These are phyloP conservation scores for Sarocladiaceae sp. DNA, from an alignment of 2,329 filamentous ascomycete genomes.

Conservation along the genomic window DNA sequence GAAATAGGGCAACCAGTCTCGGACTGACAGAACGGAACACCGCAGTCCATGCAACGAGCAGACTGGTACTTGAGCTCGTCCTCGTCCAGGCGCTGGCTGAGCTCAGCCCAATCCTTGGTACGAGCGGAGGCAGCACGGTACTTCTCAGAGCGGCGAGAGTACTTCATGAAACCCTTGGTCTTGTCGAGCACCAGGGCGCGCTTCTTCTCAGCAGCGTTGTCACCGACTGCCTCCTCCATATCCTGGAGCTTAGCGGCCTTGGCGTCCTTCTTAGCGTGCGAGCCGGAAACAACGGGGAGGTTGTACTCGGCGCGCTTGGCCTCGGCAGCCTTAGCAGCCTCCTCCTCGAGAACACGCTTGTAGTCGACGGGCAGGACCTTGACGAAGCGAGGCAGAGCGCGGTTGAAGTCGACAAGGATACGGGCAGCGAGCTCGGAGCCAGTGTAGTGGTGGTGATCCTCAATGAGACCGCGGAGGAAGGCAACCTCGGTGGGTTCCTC, in stretches of 20 bases:
- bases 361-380: conserved; percentile 94
- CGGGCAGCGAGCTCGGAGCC: conserved; percentile 92
- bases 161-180: conserved; percentile 97
- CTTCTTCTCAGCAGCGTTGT: conserved; percentile 83
- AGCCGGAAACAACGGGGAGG: conserved; percentile 70
- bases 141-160: conserved; percentile 87
- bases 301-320: conserved; percentile 82
- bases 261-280: conserved; percentile 55
- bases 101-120: conserved; percentile 89
- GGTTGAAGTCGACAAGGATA: conserved; percentile 91
- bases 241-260: conserved; percentile 71
- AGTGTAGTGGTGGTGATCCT: conserved; percentile 97
- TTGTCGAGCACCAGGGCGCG: conserved; percentile 92
- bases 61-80: conserved; percentile 97
- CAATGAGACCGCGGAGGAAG: conserved; percentile 83
- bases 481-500: conserved; percentile 87
- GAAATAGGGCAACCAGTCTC: conserved; percentile 94
- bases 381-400: conserved; percentile 83
- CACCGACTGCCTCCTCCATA: conserved; percentile 86
- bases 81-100: conserved; percentile 81
- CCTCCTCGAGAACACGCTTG: conserved; percentile 85
- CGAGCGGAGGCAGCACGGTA: conserved; percentile 81
- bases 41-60: conserved; percentile 97
- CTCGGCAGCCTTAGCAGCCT: conserved; percentile 79
- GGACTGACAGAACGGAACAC: conserved; percentile 96